A percentile compares a stretch with the other conserved stretches of the same genome.
phyloP scores from a whole-genome alignment of 345 rosid species.

The Acer yangbiense region DNA sequence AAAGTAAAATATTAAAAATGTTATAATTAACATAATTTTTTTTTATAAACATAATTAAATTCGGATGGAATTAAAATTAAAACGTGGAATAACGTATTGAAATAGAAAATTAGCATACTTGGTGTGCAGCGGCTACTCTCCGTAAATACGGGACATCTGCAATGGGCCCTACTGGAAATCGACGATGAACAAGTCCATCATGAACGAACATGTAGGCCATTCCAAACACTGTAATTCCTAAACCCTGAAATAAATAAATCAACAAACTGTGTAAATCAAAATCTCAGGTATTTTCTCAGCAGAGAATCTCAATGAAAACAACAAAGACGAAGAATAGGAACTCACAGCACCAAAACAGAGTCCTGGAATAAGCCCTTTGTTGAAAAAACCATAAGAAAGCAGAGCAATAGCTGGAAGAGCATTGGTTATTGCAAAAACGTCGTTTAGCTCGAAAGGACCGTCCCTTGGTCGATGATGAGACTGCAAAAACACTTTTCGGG shows the following conservation, averaged over 20 bases:
- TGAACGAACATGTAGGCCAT: conserved; percentile 82
- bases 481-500: conserved; percentile 29
- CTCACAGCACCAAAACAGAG: conserved; percentile 73
- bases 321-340: not conserved
- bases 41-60: too few relatives aligned
- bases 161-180: conserved; percentile 76
- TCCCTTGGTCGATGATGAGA: conserved; percentile 70
- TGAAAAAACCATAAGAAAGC: conserved; percentile 48
- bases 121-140: conserved; percentile 68
- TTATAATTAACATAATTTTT: too few relatives aligned
- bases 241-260: conserved; percentile 38
- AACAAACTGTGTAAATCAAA: not conserved
- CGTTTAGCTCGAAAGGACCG: conserved; percentile 64
- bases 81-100: not conserved
- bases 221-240: conserved; percentile 68
- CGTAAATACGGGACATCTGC: conserved; percentile 60
- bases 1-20: not conserved
- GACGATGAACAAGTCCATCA: conserved; percentile 71
- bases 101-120: conserved; percentile 28
- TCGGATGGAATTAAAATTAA: too few relatives aligned
- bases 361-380: conserved; percentile 56
- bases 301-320: not conserved
- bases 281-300: too few relatives aligned
- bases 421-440: conserved; percentile 58
- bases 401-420: conserved; percentile 62